Evolutionary conservation across 345 rosid species (phyloP), one percentile per base, ranked within the genome.

Genomic region (Hibiscus tridactylites): DNA sequence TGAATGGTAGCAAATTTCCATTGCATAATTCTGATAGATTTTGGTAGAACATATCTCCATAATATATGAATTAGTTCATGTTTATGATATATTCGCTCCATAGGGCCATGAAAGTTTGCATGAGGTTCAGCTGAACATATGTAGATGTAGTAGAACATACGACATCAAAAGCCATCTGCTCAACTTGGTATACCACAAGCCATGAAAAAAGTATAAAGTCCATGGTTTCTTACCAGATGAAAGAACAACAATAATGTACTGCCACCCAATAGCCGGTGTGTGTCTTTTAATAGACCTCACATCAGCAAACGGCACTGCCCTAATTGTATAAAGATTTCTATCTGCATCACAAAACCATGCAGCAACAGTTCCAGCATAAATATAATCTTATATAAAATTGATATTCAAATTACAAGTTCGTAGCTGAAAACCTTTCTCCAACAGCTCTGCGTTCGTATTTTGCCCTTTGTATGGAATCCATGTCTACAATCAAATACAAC

Each of bases 391-490:
- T 60, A 62, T 24, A 54, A 53, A 42, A 31, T 19, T 46, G 56
- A 72, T 9, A 71, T 54, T 39, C 3, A 57, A 61, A 68, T 49
- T 33, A 21, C 3, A 64, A 73, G 28, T 13, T 8, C 49, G 76
- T 8, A 28, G 42, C 35, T 15, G 54, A 44, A 59, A 79, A 92
- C 99, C 98, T 92, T 82, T 92, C 86, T 89, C 97, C 26, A 94
- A 80, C 44, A 89, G 74, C 81, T 82, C 87, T 1, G 87, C 85
- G 59, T 79, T 87, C 5, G 91, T 78, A 74, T 68, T 82, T 68
- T 87, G 90, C 35, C 89, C 93, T 83, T 90, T 89, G 84, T 87
- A 91, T 3, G 97, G 99, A 78, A 80, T 88, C 99, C 99, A 96
- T 16, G 92, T 87, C 99, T 92, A 78, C n/a, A 61, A 74, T 72